phyloP scores from a whole-genome alignment of 768 basidiomycete species.

The Leccinum broughii region DNA sequence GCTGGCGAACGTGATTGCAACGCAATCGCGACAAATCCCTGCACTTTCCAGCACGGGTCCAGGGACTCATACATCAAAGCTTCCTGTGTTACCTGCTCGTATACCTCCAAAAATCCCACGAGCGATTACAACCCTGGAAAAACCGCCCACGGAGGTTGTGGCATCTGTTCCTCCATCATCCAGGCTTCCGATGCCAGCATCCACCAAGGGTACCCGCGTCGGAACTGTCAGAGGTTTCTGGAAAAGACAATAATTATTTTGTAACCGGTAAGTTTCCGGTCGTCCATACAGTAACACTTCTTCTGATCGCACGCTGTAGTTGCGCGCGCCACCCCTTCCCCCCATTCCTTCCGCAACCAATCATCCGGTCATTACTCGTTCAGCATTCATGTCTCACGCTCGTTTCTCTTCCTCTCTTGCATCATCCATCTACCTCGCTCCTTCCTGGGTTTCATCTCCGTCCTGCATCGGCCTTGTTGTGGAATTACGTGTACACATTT shows the following conservation, averaged over 20 bases:
- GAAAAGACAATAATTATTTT: conserved; percentile 23
- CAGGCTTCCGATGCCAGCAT: conserved; percentile 28
- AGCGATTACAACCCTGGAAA: conserved; percentile 7
- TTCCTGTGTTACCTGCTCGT: conserved; percentile 23
- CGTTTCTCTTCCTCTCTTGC: conserved; percentile 9
- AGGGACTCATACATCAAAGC: conserved; percentile 20
- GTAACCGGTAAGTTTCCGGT: conserved; percentile 9
- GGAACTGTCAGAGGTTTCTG: conserved; percentile 35
- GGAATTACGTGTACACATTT: conserved; percentile 36
- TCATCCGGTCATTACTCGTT: conserved; percentile 19
- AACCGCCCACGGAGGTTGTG: not conserved
- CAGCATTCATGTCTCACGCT: conserved; percentile 10
- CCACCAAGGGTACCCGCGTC: conserved; percentile 21
- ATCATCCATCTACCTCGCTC: conserved; percentile 9
- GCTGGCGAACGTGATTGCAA: conserved; percentile 30
- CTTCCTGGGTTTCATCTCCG: conserved; percentile 19
- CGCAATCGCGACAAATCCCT: conserved; percentile 21
- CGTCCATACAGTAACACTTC: not conserved
- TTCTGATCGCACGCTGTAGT: conserved; percentile 3
- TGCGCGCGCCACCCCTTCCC: not conserved
- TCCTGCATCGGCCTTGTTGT: conserved; percentile 29
- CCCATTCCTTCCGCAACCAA: not conserved
- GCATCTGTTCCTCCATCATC: conserved; percentile 10
- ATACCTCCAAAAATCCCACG: conserved; percentile 11
- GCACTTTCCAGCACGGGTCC: not conserved